Evolutionary conservation across 2,329 filamentous ascomycete species (phyloP).

Genomic region (Fusarium secorum): DNA sequence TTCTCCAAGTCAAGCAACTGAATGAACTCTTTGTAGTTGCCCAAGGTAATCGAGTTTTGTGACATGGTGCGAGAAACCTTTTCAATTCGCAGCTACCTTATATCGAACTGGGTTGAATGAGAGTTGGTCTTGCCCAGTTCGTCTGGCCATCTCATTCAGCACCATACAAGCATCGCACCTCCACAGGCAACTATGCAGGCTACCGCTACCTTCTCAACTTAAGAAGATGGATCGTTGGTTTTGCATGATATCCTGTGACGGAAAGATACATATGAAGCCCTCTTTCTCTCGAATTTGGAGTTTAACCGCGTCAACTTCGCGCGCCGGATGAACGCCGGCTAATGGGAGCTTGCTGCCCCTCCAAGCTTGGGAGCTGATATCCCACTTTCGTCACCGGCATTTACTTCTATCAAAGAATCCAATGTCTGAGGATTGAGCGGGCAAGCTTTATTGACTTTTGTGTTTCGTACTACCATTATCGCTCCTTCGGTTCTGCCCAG

Average conservation of each 20-base stretch:
- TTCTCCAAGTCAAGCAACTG: background rate
- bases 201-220: background rate
- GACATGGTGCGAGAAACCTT: background rate
- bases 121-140: background rate
- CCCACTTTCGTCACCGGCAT: conserved; percentile 23
- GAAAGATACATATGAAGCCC: background rate
- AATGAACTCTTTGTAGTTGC: background rate
- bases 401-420: conserved; percentile 13
- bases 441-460: background rate
- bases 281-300: background rate
- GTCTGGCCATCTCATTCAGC: background rate
- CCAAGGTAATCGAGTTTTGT: background rate
- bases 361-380: conserved; percentile 36
- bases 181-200: background rate
- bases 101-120: background rate
- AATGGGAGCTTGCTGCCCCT: conserved; percentile 37
- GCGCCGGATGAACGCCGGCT: conserved; percentile 38
- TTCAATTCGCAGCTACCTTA: background rate
- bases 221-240: background rate
- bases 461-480: background rate
- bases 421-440: background rate
- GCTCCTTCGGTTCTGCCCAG: background rate
- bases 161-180: background rate
- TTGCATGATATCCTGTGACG: background rate
- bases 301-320: conserved; percentile 13